Evolutionary conservation across 164 flowering plant species (phyloP).

Genomic region (Annona cherimola): DNA sequence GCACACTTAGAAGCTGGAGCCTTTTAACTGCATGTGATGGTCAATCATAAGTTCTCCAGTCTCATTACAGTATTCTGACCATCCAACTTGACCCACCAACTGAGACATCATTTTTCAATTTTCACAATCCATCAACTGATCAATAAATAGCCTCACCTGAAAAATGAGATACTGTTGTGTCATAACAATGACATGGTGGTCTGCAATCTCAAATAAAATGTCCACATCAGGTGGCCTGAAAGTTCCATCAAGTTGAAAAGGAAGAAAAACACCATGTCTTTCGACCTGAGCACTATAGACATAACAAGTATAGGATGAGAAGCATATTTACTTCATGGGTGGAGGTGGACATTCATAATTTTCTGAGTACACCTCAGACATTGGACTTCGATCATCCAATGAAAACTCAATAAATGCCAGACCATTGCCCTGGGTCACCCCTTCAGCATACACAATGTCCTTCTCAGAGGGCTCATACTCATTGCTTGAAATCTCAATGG

Average conservation of each 20-base stretch:
- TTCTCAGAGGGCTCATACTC: slow-evolving; percentile 42
- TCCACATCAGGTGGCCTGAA: neutral
- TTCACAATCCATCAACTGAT: neutral
- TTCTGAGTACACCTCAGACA: slow-evolving; percentile 29
- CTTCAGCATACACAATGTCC: slow-evolving; percentile 42
- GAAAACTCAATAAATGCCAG: slow-evolving; percentile 32
- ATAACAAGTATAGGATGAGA: neutral
- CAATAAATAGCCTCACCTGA: neutral
- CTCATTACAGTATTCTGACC: neutral
- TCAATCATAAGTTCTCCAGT: neutral
- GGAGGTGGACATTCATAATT: slow-evolving; percentile 29
- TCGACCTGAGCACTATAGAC: neutral
- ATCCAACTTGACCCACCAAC: neutral
- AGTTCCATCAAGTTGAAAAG: neutral
- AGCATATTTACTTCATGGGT: slow-evolving; percentile 21
- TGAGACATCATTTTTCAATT: neutral
- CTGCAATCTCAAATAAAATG: neutral
- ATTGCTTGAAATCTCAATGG: slow-evolving; percentile 38
- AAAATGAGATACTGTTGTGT: neutral
- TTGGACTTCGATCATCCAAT: slow-evolving; percentile 31
- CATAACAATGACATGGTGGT: neutral
- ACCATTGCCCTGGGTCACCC: slow-evolving; percentile 37
- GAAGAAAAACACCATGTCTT: neutral
- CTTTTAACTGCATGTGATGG: neutral
- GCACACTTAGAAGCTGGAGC: neutral